phyloP scores from a whole-genome alignment of 495 filamentous ascomycete species.

The Tuber aestivum region DNA sequence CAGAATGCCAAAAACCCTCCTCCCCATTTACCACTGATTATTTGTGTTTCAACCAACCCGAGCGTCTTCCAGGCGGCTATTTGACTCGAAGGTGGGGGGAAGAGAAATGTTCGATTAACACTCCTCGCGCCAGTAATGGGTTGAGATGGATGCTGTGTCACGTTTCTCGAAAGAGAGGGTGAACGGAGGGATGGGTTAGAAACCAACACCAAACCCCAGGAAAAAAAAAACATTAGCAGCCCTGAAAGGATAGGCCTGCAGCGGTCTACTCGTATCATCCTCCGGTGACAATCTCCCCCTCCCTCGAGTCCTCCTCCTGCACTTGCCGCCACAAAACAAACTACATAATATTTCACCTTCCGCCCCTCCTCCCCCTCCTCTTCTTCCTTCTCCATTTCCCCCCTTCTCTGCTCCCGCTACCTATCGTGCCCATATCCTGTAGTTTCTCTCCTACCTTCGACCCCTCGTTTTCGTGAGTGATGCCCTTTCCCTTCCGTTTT shows the following conservation, averaged over 20 bases:
- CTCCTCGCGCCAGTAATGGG: not conserved
- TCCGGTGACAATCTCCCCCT: not conserved
- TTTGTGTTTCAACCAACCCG: not conserved
- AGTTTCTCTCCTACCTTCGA: not conserved
- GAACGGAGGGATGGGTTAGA: not conserved
- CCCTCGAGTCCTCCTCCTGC: not conserved
- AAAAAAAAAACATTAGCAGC: not conserved
- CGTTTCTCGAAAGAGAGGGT: not conserved
- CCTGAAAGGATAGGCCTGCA: not conserved
- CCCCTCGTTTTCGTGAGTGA: slow-evolving; percentile 3
- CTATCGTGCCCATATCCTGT: not conserved
- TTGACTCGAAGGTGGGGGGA: not conserved
- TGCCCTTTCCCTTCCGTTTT: not conserved
- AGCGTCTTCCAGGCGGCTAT: not conserved
- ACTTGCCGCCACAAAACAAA: not conserved
- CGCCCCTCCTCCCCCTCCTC: slow-evolving; percentile 9
- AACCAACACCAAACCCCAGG: not conserved
- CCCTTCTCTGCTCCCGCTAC: not conserved
- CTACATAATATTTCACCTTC: slow-evolving; percentile 19
- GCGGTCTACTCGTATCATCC: not conserved
- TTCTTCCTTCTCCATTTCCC: slow-evolving; percentile 5
- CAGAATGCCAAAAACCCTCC: not conserved
- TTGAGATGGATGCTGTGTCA: not conserved
- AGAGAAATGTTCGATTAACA: not conserved
- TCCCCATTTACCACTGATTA: not conserved